Percentiles rank a stretch among this genome's conserved stretches.
phyloP scores from a whole-genome alignment of 2,329 filamentous ascomycete genomes.

The Tolypocladium endophyticum region DNA sequence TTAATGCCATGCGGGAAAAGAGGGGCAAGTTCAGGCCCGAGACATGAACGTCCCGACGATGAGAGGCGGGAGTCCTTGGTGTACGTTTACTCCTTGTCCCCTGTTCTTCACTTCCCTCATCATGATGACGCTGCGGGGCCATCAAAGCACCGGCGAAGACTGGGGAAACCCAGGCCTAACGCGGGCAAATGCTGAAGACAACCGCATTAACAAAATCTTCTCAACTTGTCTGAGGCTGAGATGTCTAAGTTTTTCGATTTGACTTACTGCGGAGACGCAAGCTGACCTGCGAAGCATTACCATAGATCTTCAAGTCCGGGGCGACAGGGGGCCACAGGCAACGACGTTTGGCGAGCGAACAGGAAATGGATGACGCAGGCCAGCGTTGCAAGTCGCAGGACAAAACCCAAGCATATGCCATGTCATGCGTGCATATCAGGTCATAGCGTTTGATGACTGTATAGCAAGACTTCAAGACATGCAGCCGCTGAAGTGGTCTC shows the following conservation, averaged over 20 bases:
- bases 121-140: conserved; percentile 46
- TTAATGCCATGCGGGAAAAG: conserved; percentile 60
- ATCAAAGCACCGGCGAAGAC: conserved; percentile 23
- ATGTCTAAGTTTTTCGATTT: background rate
- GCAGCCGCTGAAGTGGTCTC: background rate
- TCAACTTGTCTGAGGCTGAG: conserved; percentile 44
- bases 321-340: background rate
- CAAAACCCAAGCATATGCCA: background rate
- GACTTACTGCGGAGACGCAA: background rate
- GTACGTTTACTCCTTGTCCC: background rate
- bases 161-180: conserved; percentile 11
- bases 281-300: background rate
- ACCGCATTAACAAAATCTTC: conserved; percentile 57
- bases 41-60: conserved; percentile 17
- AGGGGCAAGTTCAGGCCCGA: conserved; percentile 51
- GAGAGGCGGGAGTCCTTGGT: background rate
- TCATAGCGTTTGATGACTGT: background rate
- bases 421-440: background rate
- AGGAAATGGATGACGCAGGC: background rate
- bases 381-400: background rate
- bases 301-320: background rate
- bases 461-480: background rate
- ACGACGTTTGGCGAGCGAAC: background rate
- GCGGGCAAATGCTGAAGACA: conserved; percentile 43
- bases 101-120: conserved; percentile 5